Conservation (phyloP, 2,329 filamentous ascomycete species). For the Phialophora verrucosa region DNA sequence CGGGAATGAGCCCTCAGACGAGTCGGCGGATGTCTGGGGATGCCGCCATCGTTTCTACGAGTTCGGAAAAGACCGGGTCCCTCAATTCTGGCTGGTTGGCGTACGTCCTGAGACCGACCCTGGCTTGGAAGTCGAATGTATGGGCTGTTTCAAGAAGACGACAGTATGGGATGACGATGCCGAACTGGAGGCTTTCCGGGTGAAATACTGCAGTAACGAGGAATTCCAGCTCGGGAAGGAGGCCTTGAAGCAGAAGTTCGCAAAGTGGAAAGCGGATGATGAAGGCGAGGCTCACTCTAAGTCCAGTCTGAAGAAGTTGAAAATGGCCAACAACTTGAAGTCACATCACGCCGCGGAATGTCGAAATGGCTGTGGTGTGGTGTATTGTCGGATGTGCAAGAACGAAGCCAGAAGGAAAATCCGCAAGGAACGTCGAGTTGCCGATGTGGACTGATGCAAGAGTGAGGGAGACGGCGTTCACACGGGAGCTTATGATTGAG, state of each 20-base stretch:
- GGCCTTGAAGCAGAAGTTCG: constrained; percentile 1
- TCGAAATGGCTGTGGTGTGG: constrained; percentile 20
- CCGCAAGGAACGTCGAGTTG: not conserved
- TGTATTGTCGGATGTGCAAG: constrained; percentile 27
- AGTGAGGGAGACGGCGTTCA: not conserved
- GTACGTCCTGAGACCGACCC: constrained; percentile 10
- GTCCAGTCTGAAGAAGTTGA: not conserved
- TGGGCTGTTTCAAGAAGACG: constrained; percentile 32
- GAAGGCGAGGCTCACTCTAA: constrained; percentile 6
- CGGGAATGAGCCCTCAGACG: constrained; percentile 37
- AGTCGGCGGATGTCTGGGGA: constrained; percentile 31
- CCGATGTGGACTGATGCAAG: not conserved
- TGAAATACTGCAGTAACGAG: not conserved
- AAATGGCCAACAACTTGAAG: not conserved
- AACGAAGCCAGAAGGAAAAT: constrained; percentile 16
- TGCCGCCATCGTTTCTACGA: constrained; percentile 27
- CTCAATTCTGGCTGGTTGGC: constrained; percentile 22
- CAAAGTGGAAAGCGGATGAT: not conserved
- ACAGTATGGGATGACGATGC: constrained; percentile 12
- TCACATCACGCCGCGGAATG: not conserved
- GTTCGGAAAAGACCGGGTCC: constrained; percentile 19
- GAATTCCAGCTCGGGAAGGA: not conserved
- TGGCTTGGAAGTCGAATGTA: constrained; percentile 31
- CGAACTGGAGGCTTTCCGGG: not conserved
- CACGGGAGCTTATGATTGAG: too few species aligned